These are phyloP conservation scores for Globisporangium ultimum DNA, from an alignment of 352 stramenopile species.

Conservation along the genomic window DNA sequence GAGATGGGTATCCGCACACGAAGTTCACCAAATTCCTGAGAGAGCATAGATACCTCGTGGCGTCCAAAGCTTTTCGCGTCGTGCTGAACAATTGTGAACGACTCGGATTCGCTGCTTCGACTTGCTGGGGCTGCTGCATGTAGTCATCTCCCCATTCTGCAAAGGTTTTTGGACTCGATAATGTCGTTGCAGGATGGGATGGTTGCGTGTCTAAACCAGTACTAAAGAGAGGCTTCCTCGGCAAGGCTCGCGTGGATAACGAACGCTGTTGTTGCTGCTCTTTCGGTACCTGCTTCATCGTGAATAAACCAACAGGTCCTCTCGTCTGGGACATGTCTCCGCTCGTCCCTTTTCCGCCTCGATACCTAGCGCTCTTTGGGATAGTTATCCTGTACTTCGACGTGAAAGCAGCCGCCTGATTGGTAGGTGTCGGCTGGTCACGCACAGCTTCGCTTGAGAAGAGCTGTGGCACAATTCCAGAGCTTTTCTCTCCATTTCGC, in stretches of 20 bases:
- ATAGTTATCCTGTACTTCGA: constrained; percentile 3
- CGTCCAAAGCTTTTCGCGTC: background rate
- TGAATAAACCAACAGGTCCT: no score
- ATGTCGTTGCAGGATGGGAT: background rate
- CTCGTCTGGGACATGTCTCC: background rate
- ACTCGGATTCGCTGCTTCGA: constrained; percentile 1
- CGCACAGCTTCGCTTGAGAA: constrained; percentile 1
- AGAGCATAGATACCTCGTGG: no score
- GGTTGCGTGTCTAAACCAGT: background rate
- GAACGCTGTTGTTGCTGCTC: background rate
- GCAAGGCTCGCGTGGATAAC: constrained; percentile 5
- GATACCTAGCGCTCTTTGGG: constrained; percentile 10
- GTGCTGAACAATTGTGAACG: constrained; percentile 4
- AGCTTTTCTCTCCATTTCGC: constrained; percentile 10
- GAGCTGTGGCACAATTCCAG: constrained; percentile 5
- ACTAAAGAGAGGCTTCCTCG: background rate
- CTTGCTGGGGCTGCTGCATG: constrained; percentile 1
- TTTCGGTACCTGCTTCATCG: background rate
- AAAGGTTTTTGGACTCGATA: background rate
- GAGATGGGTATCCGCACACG: no score
- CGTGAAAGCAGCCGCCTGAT: background rate
- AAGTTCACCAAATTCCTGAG: no score
- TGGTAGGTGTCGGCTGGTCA: background rate
- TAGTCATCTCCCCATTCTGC: background rate
- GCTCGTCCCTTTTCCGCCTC: background rate